phyloP scores from a whole-genome alignment of 177 flowering plant genomes.

The Tripterygium wilfordii region DNA sequence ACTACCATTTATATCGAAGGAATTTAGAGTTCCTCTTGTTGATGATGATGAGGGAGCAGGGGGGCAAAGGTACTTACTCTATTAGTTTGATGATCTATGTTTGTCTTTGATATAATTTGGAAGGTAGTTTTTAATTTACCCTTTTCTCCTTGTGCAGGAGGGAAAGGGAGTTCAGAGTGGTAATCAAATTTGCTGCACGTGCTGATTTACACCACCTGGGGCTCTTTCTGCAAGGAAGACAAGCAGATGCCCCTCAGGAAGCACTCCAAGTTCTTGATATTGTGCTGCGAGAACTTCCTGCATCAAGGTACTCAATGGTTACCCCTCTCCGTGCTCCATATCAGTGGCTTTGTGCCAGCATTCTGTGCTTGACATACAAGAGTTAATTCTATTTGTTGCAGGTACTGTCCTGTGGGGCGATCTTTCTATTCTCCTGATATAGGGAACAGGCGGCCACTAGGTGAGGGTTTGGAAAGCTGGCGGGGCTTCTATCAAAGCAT shows the following conservation, averaged over 20 bases:
- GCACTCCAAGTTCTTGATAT: slow-evolving; percentile 89
- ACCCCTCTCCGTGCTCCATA: not conserved
- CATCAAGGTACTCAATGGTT: slow-evolving; percentile 39
- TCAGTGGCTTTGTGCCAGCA: not conserved
- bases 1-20: slow-evolving; percentile 66
- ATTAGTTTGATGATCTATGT: not conserved
- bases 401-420: slow-evolving; percentile 77
- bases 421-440: slow-evolving; percentile 83
- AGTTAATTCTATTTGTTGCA: slow-evolving; percentile 10
- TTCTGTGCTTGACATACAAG: not conserved
- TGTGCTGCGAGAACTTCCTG: slow-evolving; percentile 72
- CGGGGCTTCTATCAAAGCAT: slow-evolving; percentile 96
- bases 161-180: slow-evolving; percentile 56
- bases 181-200: slow-evolving; percentile 71
- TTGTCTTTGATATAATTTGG: not conserved
- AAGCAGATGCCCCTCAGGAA: slow-evolving; percentile 87
- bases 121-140: not conserved
- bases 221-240: slow-evolving; percentile 64
- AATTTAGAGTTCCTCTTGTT: slow-evolving; percentile 61
- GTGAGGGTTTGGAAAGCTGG: slow-evolving; percentile 94
- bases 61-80: slow-evolving; percentile 38
- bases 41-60: slow-evolving; percentile 81
- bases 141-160: slow-evolving; percentile 33
- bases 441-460: slow-evolving; percentile 69
- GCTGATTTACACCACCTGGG: slow-evolving; percentile 75